Percentiles rank a stretch among this genome's conserved stretches.
Conservation (phyloP, 176 grass and related monocot genomes). For the Carex kokanica region DNA sequence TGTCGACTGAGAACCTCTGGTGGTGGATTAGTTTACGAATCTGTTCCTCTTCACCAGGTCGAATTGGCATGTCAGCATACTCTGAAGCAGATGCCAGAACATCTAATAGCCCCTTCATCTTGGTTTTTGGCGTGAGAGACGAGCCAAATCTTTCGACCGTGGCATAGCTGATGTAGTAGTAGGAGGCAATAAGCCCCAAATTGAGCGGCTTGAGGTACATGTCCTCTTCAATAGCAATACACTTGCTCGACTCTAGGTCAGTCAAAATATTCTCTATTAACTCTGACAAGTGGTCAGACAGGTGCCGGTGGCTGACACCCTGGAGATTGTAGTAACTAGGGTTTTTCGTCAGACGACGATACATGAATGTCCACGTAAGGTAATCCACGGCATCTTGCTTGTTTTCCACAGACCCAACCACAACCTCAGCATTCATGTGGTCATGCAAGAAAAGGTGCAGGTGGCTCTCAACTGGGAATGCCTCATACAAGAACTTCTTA, state of each 20-base stretch:
- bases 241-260: conserved; percentile 79
- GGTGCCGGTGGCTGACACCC: conserved; percentile 87
- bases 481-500: conserved; percentile 91
- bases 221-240: conserved; percentile 86
- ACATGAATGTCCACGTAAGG: conserved; percentile 99
- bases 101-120: conserved; percentile 89
- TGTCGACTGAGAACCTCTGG: conserved; percentile 91
- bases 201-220: conserved; percentile 96
- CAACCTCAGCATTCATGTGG: conserved; percentile 93
- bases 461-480: conserved; percentile 92
- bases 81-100: conserved; percentile 81
- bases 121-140: conserved; percentile 77
- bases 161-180: conserved; percentile 93
- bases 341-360: conserved; percentile 78
- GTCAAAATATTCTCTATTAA: conserved; percentile 59
- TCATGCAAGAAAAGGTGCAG: conserved; percentile 95
- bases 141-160: conserved; percentile 86
- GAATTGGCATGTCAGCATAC: conserved; percentile 68
- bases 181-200: conserved; percentile 90
- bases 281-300: conserved; percentile 93
- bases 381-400: conserved; percentile 99
- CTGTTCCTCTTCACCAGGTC: conserved; percentile 74
- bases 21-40: conserved; percentile 86
- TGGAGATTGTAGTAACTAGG: conserved; percentile 97
- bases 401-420: conserved; percentile 69